Evolutionary conservation across 2,329 filamentous ascomycete genomes (phyloP), one percentile per base, ranked within the genome.

Genomic region (Chrysosporium queenslandicum): DNA sequence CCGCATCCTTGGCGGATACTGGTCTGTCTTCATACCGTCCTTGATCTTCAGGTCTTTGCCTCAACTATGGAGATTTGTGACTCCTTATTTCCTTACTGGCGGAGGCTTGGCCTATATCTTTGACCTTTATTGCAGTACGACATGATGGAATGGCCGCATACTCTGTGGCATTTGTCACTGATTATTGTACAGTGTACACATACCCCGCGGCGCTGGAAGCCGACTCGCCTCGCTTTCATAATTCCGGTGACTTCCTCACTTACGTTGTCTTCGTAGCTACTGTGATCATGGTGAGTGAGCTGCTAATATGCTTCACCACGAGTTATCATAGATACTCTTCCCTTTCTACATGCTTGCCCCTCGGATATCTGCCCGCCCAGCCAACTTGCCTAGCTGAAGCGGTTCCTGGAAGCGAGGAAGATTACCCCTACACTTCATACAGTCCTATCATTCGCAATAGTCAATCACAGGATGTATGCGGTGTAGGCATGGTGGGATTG

Each of bases 341-440:
- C 55, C 59, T 56, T 60, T 57, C 50, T 34, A 21, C 36, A n/a
- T 57, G 52, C 58, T 55, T 51, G 56, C 67, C 80, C 80, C 81
- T 83, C 80, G 73, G 77, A 71, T 82, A 86, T 86, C 84, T 87
- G 84, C 84, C 83, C 84, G 84, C 78, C 80, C 83, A 86, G 83
- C 77, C 49, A 30, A 6, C 12, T 60, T 58, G 64, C 71, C 78
- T 83, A 80, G 75, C 83, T 86, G 83, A 83, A 77, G 70, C 83
- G 84, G 83, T 87, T 87, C 84, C 84, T 87, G 83, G 74, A 86
- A 82, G 71, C 75, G 84, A 87, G 84, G 84, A 77, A 87, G 83
- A 87, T 80, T 74, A 79, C 81, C 83, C 82, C 78, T 80, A 75
- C 78, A 77, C 75, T 75, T 76, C 71, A 61, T 68, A 61, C 71